Base-by-base conservation (phyloP, 495 filamentous ascomycete species). In the Hamigera avellanea region DNA sequence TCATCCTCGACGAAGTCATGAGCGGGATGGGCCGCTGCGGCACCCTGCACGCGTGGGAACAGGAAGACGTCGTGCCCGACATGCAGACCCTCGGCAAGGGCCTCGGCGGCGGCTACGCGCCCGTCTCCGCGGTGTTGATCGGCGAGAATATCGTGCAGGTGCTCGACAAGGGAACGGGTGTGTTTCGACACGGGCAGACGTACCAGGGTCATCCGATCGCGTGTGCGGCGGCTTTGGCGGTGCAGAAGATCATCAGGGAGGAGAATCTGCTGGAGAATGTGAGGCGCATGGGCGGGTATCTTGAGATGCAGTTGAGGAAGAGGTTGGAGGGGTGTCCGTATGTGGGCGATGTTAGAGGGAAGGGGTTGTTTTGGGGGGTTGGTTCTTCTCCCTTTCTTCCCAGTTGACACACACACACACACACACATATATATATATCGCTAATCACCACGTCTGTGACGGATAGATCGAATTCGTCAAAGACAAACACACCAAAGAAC, bases 1-100 rank as follows among this genome's bases (percentile, higher is more conserved):
- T 84, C 18, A 77, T 86, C 32, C 56, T 83, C 5, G 83, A 89
- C 39, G 83, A 89, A 41, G 72, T 86, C 23, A 87, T 89, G 82
- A 75, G 79, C 46, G 83, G 81, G 0, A 83, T 83, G 72, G 81
- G 81, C 1, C 67, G 78, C 6, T 71, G 66, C 12, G 81, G 81
- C 0, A 80, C 74, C 2, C 49, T 81, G 3, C 76, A 81, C 35
- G 78, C 74, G 2, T 86, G 78, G 75, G 66, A 83, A 37, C 68
- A 74, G 29, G 79, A 83, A 49, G 64, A 40, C 31, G 56, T 76
- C 9, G 62, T 69, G 0, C 78, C 77, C 0, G 81, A 84, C 49
- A 69, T 86, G n/a, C 69, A 78, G 48, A 72, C 74, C 0, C 66
- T 82, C n/a, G 80, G 72, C 1, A 86, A 86, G 48, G 76, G 73